Evolutionary conservation across 805 yeast genomes (phyloP), one percentile per base, ranked within the genome.

Genomic region (Zygosaccharomyces bisporus): DNA sequence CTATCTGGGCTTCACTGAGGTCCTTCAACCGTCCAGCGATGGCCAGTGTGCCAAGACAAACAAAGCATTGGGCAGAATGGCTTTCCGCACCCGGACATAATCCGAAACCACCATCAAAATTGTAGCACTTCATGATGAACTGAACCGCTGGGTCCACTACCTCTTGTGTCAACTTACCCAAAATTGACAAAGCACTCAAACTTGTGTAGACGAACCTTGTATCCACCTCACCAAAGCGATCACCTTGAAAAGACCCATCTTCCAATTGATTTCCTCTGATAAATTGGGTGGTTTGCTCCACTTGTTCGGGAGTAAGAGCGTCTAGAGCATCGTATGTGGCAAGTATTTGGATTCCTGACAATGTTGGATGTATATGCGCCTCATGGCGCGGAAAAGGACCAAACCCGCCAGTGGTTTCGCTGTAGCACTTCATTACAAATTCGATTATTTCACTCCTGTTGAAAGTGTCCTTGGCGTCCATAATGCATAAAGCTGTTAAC

Each of bases 41-140:
- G 2, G 89, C 85, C 37, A 93, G 69, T 0, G 95, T 75, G 0
- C 84, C 98, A 1, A 93, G 61, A 50, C 95, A 89, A 0, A 95
- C 86, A 56, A 88, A 89, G 0, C 82, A 85, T 63, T 86, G 95
- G 0, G 96, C 97, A 1, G 95, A 83, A 64, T 93, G 99, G 36
- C 91, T 81, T 63, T 93, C 99, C 0, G 95, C 91, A 0, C 96
- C 96, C 0, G 99, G 98, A 6, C 80, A 79, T 66, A 86, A 71
- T 0, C 99, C 99, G 71, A 85, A 93, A 0, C 95, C 96, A 3
- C 99, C 99, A 61, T 93, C 99, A 60, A 88, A 91, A 63, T 93
- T 93, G 50, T 76, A 82, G 64, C 99, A 93, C 29, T 60, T 58
- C 41, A 75, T 53, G 1, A 91, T 76, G 65, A 80, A 91, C 0